Evolutionary conservation across 2,329 filamentous ascomycete genomes (phyloP), one percentile per base, ranked within the genome.

Genomic region (Penicillium sclerotiorum): DNA sequence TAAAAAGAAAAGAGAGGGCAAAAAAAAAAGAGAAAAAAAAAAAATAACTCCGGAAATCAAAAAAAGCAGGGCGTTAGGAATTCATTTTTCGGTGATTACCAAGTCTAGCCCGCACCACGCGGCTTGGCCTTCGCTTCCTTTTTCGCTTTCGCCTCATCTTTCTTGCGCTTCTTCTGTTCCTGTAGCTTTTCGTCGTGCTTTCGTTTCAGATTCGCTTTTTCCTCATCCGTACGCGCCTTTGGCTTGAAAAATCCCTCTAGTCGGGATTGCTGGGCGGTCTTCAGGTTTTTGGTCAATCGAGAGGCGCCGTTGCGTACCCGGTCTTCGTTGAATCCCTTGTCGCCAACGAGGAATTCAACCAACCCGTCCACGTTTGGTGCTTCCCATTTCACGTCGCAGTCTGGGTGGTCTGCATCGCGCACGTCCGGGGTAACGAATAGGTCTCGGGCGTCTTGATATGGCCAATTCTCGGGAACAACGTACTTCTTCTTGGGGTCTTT

Each of bases 341-440:
- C 94, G 5, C 84, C 84, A 3, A 96, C 94, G 2, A 99, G 77
- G 72, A 90, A 99, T 62, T 94, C 83, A 56, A 99, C 83, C 0
- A 99, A 82, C 0, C 90, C 93, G 2, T 96, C 91, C 1, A 94
- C 79, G 63, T 99, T 92, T 3, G 94, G 94, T 52, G 86, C 87
- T 37, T 96, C 91, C 94, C 95, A 99, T 73, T 96, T 96, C 79
- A 97, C 96, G 68, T 99, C 91, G 72, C 92, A 97, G 11, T 90
- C 85, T 1, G 89, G 84, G 63, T 95, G 83, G 60, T 95, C 89
- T 20, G 93, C 91, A 37, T 82, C 71, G 28, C 88, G 86, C 21
- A 99, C 93, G 61, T 97, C 91, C 0, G 94, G 94, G 61, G 93
- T 80, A 67, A 95, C 86, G 77, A 99, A 97, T 22, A 99, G 84